Percentiles rank a stretch among this genome's conserved stretches.
phyloP scores from a whole-genome alignment of 495 filamentous ascomycete species.

The Viridothelium virens region DNA sequence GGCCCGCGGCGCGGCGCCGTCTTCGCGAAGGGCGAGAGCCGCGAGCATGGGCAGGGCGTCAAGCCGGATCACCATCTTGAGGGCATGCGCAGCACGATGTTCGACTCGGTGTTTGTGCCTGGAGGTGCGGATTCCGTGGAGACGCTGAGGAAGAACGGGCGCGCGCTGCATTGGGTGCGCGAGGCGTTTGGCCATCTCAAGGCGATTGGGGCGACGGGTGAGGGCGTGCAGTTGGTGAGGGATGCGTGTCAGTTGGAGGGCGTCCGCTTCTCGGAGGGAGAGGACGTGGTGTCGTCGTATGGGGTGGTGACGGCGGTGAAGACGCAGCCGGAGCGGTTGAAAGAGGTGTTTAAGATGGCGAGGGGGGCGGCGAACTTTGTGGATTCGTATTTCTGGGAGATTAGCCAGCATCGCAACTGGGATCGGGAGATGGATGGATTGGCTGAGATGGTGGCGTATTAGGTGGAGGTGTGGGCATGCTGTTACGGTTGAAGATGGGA shows the following conservation, averaged over 20 bases:
- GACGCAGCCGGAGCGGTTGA: constrained; percentile 47
- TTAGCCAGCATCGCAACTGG: constrained; percentile 64
- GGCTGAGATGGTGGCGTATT: constrained; percentile 33
- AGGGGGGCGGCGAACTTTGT: constrained; percentile 58
- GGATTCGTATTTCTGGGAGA: constrained; percentile 56
- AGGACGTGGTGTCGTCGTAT: constrained; percentile 53
- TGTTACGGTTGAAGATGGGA: too few species aligned
- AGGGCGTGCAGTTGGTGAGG: constrained; percentile 58
- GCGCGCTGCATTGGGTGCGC: constrained; percentile 74
- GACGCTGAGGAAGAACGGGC: constrained; percentile 60
- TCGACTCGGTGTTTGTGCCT: constrained; percentile 75
- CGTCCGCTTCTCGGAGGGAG: constrained; percentile 40
- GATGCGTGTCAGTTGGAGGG: constrained; percentile 50
- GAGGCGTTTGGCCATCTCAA: constrained; percentile 79
- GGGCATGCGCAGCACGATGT: constrained; percentile 76
- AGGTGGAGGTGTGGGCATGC: not conserved
- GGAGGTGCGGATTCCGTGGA: constrained; percentile 57
- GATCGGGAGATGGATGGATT: constrained; percentile 65
- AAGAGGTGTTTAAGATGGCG: constrained; percentile 48
- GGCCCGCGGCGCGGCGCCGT: constrained; percentile 54
- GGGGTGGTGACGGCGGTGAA: constrained; percentile 58
- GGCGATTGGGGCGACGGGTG: constrained; percentile 65
- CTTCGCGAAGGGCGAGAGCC: constrained; percentile 47
- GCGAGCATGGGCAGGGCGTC: constrained; percentile 44
- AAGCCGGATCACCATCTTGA: constrained; percentile 74